Evolutionary conservation across 306 rosid species (phyloP).

Genomic region (Prinsepia uniflora): DNA sequence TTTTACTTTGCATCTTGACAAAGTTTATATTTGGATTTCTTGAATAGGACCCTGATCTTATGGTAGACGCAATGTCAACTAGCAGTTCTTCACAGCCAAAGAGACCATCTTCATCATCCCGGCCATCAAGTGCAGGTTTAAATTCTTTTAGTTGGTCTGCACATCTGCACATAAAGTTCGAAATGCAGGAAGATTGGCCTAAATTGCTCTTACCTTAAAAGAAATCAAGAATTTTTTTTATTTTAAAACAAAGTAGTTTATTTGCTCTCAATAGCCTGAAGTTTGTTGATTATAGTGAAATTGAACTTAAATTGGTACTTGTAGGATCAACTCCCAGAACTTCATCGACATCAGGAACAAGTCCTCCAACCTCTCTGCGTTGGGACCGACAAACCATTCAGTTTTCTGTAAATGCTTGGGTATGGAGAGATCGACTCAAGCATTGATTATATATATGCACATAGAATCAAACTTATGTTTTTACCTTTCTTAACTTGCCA

Average conservation of each 20-base stretch:
- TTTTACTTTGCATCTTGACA: constrained; percentile 2
- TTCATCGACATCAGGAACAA: constrained; percentile 61
- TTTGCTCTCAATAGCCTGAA: neutral
- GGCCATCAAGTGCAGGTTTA: constrained; percentile 56
- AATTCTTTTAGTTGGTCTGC: constrained; percentile 7
- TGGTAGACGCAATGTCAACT: constrained; percentile 67
- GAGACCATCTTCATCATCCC: constrained; percentile 47
- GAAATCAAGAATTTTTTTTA: neutral
- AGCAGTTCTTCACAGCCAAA: constrained; percentile 59
- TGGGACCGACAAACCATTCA: constrained; percentile 88
- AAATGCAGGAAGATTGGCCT: neutral
- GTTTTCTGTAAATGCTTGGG: constrained; percentile 97
- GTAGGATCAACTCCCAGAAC: constrained; percentile 67
- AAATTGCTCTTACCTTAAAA: constrained; percentile 12
- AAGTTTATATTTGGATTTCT: constrained; percentile 18
- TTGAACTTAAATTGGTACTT: constrained; percentile 18
- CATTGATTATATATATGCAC: neutral
- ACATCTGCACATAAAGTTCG: neutral
- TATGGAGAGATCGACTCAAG: constrained; percentile 29
- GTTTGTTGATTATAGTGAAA: constrained; percentile 16
- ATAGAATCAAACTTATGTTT: neutral
- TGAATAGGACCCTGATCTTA: constrained; percentile 75
- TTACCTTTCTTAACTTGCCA: neutral
- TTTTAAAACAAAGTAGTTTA: neutral
- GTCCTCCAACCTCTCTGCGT: constrained; percentile 59